A percentile compares a stretch with the other conserved stretches of the same genome.
phyloP scores from a whole-genome alignment of 768 basidiomycete species.

The Calocera viscosa region DNA sequence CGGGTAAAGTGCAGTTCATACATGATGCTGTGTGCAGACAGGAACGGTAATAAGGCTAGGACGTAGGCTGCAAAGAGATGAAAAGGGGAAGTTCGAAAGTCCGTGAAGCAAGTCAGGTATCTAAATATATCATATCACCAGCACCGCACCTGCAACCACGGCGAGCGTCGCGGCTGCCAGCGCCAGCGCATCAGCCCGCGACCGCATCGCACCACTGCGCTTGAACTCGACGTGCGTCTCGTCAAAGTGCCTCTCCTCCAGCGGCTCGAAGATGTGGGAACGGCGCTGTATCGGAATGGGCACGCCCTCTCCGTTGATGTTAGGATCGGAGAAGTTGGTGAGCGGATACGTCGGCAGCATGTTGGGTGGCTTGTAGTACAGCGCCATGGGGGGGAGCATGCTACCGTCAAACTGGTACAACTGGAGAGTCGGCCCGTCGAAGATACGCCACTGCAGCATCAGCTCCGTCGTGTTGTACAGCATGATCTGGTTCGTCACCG shows the following conservation, averaged over 20 bases:
- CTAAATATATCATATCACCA: not conserved
- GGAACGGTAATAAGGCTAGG: not conserved
- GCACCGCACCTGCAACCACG: not conserved
- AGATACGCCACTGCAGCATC: conserved; percentile 57
- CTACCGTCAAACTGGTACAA: conserved; percentile 67
- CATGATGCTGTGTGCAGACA: not conserved
- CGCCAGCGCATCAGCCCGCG: not conserved
- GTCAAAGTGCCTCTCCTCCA: not conserved
- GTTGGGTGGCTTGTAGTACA: conserved; percentile 55
- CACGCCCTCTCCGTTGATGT: not conserved
- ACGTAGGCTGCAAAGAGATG: not conserved
- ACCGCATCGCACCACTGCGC: not conserved
- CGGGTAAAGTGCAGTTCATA: not conserved
- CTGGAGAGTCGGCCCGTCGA: conserved; percentile 53
- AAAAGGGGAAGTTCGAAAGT: not conserved
- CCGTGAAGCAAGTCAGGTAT: conserved; percentile 3
- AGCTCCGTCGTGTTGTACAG: conserved; percentile 65
- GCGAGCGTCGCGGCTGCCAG: not conserved
- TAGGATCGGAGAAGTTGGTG: conserved; percentile 25
- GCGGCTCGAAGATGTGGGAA: not conserved
- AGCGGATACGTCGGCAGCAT: conserved; percentile 71
- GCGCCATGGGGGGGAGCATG: conserved; percentile 60
- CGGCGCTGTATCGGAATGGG: not conserved
- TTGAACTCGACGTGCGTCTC: not conserved
- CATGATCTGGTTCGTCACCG: conserved; percentile 77